phyloP scores from a whole-genome alignment of 768 basidiomycete genomes.

The Kwoniella mangroviensis region DNA sequence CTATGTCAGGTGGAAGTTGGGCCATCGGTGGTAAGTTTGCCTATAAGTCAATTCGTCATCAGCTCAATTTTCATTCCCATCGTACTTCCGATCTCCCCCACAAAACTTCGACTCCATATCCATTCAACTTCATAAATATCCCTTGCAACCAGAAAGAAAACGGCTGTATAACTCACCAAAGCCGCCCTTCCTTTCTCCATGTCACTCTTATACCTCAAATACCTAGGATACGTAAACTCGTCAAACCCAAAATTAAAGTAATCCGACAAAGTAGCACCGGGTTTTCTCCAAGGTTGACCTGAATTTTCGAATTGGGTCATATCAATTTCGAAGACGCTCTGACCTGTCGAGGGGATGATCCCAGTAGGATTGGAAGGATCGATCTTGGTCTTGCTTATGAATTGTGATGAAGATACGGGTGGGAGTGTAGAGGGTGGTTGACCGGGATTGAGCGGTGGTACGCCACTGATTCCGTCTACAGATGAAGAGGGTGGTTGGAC shows the following conservation, averaged over 20 bases:
- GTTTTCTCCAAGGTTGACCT: slow-evolving; percentile 87
- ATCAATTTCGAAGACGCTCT: slow-evolving; percentile 78
- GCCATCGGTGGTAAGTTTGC: slow-evolving; percentile 27
- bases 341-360: slow-evolving; percentile 61
- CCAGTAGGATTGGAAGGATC: slow-evolving; percentile 74
- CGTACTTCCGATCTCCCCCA: too few species aligned
- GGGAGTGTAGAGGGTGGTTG: slow-evolving; percentile 50
- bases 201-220: slow-evolving; percentile 59
- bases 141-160: neutral
- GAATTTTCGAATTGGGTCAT: slow-evolving; percentile 62
- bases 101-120: too few species aligned
- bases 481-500: slow-evolving; percentile 35
- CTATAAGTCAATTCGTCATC: neutral
- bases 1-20: slow-evolving; percentile 20
- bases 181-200: slow-evolving; percentile 53
- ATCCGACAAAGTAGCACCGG: slow-evolving; percentile 90
- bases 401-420: slow-evolving; percentile 56
- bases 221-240: slow-evolving; percentile 92
- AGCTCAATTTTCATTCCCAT: too few species aligned
- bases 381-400: slow-evolving; percentile 71
- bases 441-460: slow-evolving; percentile 17
- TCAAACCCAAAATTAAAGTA: slow-evolving; percentile 99
- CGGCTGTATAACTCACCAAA: slow-evolving; percentile 37
- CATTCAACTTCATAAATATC: neutral
- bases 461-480: slow-evolving; percentile 3